Percentiles rank a stretch among this genome's conserved stretches.
These are phyloP conservation scores for Carex sylvatica DNA, from an alignment of 202 grass and related monocot species.

Conservation along the genomic window DNA sequence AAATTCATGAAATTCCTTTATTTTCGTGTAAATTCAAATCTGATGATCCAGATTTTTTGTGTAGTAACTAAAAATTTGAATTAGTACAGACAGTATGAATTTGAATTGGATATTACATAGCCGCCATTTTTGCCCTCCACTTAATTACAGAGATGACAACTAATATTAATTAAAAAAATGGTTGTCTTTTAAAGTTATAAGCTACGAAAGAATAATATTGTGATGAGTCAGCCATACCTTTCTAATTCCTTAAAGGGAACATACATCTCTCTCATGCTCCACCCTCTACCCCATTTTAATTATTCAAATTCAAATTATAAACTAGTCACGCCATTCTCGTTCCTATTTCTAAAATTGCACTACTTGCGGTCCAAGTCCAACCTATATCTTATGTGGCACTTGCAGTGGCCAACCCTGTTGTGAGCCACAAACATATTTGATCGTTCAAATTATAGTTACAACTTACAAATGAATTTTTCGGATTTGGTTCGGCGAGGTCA, in stretches of 20 bases:
- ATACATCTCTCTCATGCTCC: conserved; percentile 12
- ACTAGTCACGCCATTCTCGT: conserved; percentile 7
- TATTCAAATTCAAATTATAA: background rate
- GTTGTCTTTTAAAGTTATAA: background rate
- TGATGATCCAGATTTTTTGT: no score
- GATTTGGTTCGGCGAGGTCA: no score
- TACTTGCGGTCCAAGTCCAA: background rate
- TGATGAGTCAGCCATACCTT: conserved; percentile 13
- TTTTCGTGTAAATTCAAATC: no score
- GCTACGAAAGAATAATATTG: background rate
- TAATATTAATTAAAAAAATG: conserved; percentile 9
- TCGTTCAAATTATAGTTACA: no score
- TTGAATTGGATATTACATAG: background rate
- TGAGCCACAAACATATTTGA: background rate
- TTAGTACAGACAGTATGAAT: no score
- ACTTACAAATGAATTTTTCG: no score
- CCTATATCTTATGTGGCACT: background rate
- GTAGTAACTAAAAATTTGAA: no score
- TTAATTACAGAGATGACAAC: background rate
- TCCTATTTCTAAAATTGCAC: conserved; percentile 6
- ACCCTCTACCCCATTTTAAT: background rate
- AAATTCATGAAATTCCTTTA: no score
- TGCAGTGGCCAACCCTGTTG: background rate
- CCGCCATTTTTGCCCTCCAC: background rate
- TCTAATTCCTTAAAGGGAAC: conserved; percentile 25